Evolutionary conservation across 345 rosid species (phyloP), one percentile per base, ranked within the genome.

Genomic region (rapeseed (Brassica napus)): DNA sequence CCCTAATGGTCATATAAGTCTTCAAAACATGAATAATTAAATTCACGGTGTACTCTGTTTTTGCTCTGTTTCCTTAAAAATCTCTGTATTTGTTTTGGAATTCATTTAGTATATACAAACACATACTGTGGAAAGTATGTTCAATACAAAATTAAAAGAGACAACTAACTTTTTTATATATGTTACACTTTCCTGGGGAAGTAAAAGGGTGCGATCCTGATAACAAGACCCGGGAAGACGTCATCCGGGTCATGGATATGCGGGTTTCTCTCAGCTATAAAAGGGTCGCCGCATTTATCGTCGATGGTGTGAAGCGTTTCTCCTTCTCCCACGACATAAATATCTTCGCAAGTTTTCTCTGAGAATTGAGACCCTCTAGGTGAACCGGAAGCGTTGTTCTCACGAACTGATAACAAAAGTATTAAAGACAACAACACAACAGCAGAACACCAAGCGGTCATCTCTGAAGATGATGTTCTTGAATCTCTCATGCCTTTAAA

Each of bases 181-280:
- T 73, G 44, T 79, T 79, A 68, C 2, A 37, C 44, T 42, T 74
- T 74, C 49, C 24, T 72, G 69, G 66, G 12, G 71, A 80, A 74
- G 72, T 80, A 81, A 60, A 83, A 82, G 67, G 97, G 87, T 14
- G 82, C 82, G 76, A 92, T 89, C 81, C 72, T 88, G 87, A 94
- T 90, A 81, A 94, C 91, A 58, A 92, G 94, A 16, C 96, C 97
- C 0, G 97, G 97, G 32, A 87, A 88, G 31, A 92, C 96, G 78
- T 92, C 92, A 73, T 91, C 96, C 1, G 97, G 92, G 42, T 92
- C 94, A 11, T 91, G 90, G 67, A 92, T 86, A 63, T 92, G 97
- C 66, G 97, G 97, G 76, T 92, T 92, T 11, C 83, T 81, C 83
- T 90, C 97, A 9, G 90, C 84, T 7, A 92, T 90, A 63, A 83